A percentile compares a stretch with the other conserved stretches of the same genome.
Evolutionary conservation across 768 basidiomycete species (phyloP).

Genomic region (Mycena vulgaris): DNA sequence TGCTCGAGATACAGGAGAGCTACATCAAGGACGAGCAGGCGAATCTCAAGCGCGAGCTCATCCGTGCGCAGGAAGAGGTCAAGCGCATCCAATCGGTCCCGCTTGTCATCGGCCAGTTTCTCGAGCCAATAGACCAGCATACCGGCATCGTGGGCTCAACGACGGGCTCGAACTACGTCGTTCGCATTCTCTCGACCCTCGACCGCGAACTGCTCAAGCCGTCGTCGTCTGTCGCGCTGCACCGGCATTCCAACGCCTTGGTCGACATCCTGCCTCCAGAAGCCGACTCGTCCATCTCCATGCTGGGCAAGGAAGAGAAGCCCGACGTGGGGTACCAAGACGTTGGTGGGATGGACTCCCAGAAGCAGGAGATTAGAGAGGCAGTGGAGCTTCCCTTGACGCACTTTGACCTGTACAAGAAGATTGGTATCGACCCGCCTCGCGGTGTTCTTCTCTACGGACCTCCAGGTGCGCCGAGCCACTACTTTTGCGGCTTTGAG

Average conservation of each 20-base stretch:
- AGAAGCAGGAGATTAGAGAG: constrained; percentile 99
- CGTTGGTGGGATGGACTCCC: constrained; percentile 96
- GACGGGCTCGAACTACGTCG: constrained; percentile 98
- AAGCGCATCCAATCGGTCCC: constrained; percentile 99
- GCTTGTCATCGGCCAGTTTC: constrained; percentile 98
- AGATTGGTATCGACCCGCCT: constrained; percentile 99
- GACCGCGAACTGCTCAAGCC: constrained; percentile 98
- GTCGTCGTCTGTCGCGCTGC: constrained; percentile 97
- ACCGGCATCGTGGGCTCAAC: constrained; percentile 98
- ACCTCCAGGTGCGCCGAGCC: constrained; percentile 81
- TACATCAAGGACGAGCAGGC: constrained; percentile 99
- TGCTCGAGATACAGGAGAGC: constrained; percentile 94
- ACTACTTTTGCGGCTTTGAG: constrained; percentile 1
- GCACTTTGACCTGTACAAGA: constrained; percentile 99
- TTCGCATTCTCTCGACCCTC: constrained; percentile 95
- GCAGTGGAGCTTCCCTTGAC: constrained; percentile 96
- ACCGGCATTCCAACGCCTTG: constrained; percentile 98
- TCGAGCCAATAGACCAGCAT: constrained; percentile 98
- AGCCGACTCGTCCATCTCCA: constrained; percentile 96
- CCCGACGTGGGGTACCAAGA: constrained; percentile 95
- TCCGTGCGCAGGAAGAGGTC: constrained; percentile 99
- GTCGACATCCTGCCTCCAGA: constrained; percentile 99
- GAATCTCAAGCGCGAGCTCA: constrained; percentile 96
- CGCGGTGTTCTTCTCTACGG: constrained; percentile 97
- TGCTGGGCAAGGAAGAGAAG: constrained; percentile 95